Conservation (phyloP, 1,139 yeast genomes). For the Nakaseomyces kungkrabaensis region DNA sequence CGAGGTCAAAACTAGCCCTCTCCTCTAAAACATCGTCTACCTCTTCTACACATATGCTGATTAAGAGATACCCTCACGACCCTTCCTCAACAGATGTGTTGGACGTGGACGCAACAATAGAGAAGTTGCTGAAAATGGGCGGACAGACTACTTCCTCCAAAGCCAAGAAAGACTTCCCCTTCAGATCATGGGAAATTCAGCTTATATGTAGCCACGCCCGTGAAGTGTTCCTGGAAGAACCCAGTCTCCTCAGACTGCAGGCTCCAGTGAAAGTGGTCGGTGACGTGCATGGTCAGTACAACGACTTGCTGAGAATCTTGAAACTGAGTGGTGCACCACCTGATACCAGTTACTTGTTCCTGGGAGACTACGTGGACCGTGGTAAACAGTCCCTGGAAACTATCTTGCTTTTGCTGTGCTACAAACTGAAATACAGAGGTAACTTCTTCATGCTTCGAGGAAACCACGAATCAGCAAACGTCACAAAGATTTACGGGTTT, state of each 20-base stretch:
- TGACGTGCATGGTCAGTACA: conserved; percentile 78
- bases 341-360: conserved; percentile 61
- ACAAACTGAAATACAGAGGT: conserved; percentile 74
- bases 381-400: conserved; percentile 81
- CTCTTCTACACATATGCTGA: conserved; percentile 9
- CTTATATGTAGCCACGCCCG: conserved; percentile 58
- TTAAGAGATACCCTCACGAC: conserved; percentile 26
- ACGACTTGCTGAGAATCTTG: conserved; percentile 63
- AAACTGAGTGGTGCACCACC: conserved; percentile 78
- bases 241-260: conserved; percentile 61
- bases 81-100: conserved; percentile 21
- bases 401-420: conserved; percentile 56
- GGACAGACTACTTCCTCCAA: conserved; percentile 13
- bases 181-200: conserved; percentile 47
- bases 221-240: conserved; percentile 64
- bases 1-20: background rate
- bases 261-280: conserved; percentile 86
- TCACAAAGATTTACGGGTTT: conserved; percentile 77
- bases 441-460: conserved; percentile 78
- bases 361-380: conserved; percentile 83
- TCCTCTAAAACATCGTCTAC: background rate
- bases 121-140: conserved; percentile 24
- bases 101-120: conserved; percentile 27
- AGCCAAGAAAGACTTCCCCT: conserved; percentile 23
- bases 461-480: conserved; percentile 77